These are phyloP conservation scores for Strobilomyces echinocephalus DNA, from an alignment of 768 basidiomycete species.

Conservation along the genomic window DNA sequence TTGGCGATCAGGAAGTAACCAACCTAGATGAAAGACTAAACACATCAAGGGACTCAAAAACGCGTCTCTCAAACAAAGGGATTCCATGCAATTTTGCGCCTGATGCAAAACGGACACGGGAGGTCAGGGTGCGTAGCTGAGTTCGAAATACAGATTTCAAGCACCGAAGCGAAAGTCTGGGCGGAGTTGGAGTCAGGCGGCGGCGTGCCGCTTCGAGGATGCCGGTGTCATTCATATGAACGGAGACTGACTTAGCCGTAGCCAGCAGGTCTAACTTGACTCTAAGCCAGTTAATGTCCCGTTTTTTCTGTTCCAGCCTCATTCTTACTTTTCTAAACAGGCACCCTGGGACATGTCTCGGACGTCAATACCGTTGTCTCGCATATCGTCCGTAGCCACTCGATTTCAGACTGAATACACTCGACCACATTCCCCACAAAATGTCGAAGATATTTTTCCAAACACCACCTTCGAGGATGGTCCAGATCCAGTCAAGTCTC, in stretches of 20 bases:
- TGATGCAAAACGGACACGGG: background rate
- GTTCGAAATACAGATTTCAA: background rate
- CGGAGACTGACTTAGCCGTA: too few relatives aligned
- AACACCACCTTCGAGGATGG: constrained; percentile 34
- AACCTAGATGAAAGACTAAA: background rate
- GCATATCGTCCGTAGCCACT: constrained; percentile 23
- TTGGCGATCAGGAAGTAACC: background rate
- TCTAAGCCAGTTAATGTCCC: too few relatives aligned
- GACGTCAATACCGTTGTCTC: constrained; percentile 26
- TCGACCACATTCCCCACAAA: constrained; percentile 28
- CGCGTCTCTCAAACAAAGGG: background rate
- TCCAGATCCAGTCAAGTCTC: constrained; percentile 27
- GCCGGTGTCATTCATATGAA: too few relatives aligned
- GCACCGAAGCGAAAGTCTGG: background rate
- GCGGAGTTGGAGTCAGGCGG: background rate
- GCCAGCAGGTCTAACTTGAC: too few relatives aligned
- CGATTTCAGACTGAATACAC: constrained; percentile 45
- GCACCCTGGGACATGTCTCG: constrained; percentile 21
- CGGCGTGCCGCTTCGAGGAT: too few relatives aligned
- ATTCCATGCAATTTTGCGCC: background rate
- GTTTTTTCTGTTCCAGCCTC: too few relatives aligned
- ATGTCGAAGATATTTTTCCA: constrained; percentile 38
- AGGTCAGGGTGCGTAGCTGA: background rate
- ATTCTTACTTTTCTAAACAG: too few relatives aligned
- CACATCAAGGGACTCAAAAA: background rate